Evolutionary conservation across 148 eudicot genomes (phyloP).

Genomic region (Vaccinium darrowii): DNA sequence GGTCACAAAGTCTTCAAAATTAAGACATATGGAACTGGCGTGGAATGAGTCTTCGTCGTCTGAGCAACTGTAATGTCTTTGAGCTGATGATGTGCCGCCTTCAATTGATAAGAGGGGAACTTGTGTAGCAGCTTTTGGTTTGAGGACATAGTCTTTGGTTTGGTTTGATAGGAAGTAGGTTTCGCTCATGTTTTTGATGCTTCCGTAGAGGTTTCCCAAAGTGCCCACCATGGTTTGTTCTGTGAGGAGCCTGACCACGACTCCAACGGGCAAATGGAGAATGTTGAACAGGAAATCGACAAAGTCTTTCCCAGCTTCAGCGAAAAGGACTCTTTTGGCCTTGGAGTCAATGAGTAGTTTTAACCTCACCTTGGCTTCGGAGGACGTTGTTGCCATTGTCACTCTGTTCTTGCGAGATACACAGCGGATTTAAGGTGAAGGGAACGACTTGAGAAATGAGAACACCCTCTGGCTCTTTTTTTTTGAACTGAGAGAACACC

Average conservation of each 20-base stretch:
- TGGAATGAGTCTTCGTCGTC: no score
- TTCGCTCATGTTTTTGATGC: conserved; percentile 18
- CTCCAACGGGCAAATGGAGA: conserved; percentile 26
- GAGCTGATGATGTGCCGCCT: neutral
- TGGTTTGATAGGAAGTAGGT: neutral
- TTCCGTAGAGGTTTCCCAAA: conserved; percentile 14
- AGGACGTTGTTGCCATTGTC: no score
- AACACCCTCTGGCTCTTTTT: no score
- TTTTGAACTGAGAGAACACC: no score
- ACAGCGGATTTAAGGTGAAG: no score
- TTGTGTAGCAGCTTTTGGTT: neutral
- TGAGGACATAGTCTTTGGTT: neutral
- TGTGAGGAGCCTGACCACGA: conserved; percentile 14
- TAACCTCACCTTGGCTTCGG: conserved; percentile 2
- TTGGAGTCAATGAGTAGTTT: conserved; percentile 27
- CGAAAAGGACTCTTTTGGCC: conserved; percentile 29
- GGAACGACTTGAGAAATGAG: no score
- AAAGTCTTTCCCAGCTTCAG: conserved; percentile 33
- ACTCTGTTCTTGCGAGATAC: no score
- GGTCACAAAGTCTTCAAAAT: neutral
- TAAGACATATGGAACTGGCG: neutral
- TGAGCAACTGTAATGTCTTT: neutral
- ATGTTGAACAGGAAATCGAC: conserved; percentile 32
- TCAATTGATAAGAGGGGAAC: neutral
- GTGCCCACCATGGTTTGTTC: conserved; percentile 18